Base-by-base conservation (phyloP, 441 rosid species). In the Adansonia madagascariensis region DNA sequence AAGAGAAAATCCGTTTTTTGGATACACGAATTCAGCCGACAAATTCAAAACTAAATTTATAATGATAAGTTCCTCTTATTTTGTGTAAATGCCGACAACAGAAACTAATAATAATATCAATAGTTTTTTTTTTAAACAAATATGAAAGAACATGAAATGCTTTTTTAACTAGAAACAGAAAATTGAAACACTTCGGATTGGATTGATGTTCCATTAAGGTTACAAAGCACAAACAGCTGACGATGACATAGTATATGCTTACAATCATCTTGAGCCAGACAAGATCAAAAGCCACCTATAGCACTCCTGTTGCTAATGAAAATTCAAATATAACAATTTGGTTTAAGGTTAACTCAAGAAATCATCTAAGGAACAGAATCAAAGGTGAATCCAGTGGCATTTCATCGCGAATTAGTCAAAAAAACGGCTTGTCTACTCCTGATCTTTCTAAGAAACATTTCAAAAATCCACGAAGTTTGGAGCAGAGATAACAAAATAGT, bases 281-380 rank as follows among this genome's bases (percentile, higher is more conserved):
- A 5, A 39, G 17, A 62, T 61, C 3, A 9, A 31, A 62, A 11
- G 10, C 43, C 66, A 12, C 17, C 27, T 61, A 27, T 17, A 61
- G 7, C 7, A 22, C 64, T 60, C 52, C 8, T 43, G 31, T 20
- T 43, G 55, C 53, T 43, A 18, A 44, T 18, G 22, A 55, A 55
- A 35, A n/a, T 35, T 63, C 47, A 63, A 62, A 31, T 62, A 11
- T 1, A 60, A 61, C 65, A 61, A 12, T 24, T 61, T 27, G n/a
- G 10, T 60, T 3, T 27, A 62, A 62, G 66, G 44, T 63, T 27
- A 63, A 63, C 68, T 63, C 68, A 63, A 63, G 47, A 63, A 35
- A 35, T 63, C 47, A n/a, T 11, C 3, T 4, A 8, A 20, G 11
- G 11, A 35, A 35, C 63, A 39, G 18, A 63, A 63, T 39, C 46